A percentile compares a stretch with the other conserved stretches of the same genome.
phyloP scores from a whole-genome alignment of 495 filamentous ascomycete genomes.

The Hypoxylon fragiforme region DNA sequence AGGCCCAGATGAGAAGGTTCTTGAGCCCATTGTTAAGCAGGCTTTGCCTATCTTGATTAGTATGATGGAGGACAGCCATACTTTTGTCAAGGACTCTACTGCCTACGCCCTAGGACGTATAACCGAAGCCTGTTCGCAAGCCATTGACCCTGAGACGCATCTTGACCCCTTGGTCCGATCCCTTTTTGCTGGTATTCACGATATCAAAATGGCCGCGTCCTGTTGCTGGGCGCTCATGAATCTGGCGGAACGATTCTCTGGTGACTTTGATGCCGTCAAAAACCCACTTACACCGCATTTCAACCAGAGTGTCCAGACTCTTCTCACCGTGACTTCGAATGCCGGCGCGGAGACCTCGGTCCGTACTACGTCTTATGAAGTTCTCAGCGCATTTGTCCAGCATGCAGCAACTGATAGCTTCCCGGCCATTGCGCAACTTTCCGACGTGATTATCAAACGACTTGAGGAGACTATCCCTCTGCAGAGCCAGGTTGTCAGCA shows the following conservation, averaged over 20 bases:
- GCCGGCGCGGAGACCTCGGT: constrained; percentile 85
- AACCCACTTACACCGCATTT: constrained; percentile 92
- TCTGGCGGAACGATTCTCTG: constrained; percentile 90
- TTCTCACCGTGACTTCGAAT: constrained; percentile 83
- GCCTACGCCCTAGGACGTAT: constrained; percentile 95
- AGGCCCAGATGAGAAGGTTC: constrained; percentile 83
- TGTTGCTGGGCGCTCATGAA: constrained; percentile 99
- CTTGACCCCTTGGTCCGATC: constrained; percentile 80
- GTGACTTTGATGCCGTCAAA: constrained; percentile 70
- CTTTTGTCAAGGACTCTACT: constrained; percentile 95
- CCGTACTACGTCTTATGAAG: constrained; percentile 98
- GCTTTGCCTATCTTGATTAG: constrained; percentile 84
- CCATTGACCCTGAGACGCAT: constrained; percentile 81
- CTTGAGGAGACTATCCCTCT: constrained; percentile 89
- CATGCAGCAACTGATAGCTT: constrained; percentile 88
- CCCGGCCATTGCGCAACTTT: constrained; percentile 75
- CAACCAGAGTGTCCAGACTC: constrained; percentile 82
- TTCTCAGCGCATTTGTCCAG: constrained; percentile 88
- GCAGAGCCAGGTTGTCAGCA: constrained; percentile 90
- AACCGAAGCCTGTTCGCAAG: constrained; percentile 83
- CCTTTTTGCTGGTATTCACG: constrained; percentile 89
- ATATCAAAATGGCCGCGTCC: constrained; percentile 93
- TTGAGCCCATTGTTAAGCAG: constrained; percentile 93
- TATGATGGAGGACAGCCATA: constrained; percentile 92
- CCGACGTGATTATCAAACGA: constrained; percentile 81